phyloP scores from a whole-genome alignment of 2,329 filamentous ascomycete species.

The Clonostachys sp. region DNA sequence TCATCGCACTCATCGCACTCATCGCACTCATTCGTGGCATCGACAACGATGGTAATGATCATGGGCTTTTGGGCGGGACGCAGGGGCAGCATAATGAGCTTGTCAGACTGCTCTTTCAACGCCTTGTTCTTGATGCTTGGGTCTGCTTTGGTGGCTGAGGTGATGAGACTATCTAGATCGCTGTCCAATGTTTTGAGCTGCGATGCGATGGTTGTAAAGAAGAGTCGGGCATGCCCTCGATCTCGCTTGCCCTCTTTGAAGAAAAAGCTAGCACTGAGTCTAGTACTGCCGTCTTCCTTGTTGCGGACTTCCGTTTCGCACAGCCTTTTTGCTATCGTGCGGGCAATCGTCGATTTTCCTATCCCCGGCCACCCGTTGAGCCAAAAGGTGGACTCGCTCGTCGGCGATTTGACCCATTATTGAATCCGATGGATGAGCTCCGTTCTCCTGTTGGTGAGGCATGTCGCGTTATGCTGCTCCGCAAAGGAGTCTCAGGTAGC shows the following conservation, averaged over 20 bases:
- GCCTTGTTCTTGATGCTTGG: not conserved
- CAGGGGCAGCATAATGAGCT: not conserved
- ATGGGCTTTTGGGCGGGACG: not conserved
- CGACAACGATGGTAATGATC: not conserved
- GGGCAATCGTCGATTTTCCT: not conserved
- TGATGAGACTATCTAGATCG: not conserved
- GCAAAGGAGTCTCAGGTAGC: not conserved
- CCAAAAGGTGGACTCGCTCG: not conserved
- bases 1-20: not conserved
- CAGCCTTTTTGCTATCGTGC: not conserved
- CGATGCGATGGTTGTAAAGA: not conserved
- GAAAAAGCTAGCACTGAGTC: not conserved
- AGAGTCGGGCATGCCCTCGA: not conserved
- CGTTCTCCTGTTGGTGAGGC: not conserved
- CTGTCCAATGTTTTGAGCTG: not conserved
- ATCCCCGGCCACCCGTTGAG: constrained; percentile 1
- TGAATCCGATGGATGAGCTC: not conserved
- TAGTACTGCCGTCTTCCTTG: not conserved
- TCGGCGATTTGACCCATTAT: not conserved
- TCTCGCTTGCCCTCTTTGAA: constrained; percentile 7
- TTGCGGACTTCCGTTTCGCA: too few species aligned
- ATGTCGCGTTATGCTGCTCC: constrained; percentile 8
- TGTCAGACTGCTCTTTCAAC: constrained; percentile 5
- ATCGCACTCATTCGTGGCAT: constrained; percentile 1
- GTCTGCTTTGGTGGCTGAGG: not conserved